Evolutionary conservation across 2,329 filamentous ascomycete species (phyloP).

Genomic region (Sporothrix euskadiensis): DNA sequence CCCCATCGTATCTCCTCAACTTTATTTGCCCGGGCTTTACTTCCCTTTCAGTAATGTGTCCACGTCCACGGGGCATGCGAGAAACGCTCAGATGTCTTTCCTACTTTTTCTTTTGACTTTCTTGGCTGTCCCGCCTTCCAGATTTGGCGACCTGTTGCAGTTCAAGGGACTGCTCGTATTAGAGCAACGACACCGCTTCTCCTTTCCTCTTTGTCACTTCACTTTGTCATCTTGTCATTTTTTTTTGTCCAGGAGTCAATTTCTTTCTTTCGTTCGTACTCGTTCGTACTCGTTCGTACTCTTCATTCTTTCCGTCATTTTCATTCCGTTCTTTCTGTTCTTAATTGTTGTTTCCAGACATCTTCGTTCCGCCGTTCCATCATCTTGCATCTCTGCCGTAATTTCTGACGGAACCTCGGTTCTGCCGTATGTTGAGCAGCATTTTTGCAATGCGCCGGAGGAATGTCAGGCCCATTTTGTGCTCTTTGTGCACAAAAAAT

Average conservation of each 20-base stretch:
- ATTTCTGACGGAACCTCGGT: not conserved
- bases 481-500: not conserved
- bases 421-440: not conserved
- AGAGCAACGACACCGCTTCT: not conserved
- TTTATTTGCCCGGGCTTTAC: not conserved
- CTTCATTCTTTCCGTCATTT: not conserved
- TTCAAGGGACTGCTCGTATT: constrained; percentile 7
- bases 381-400: not conserved
- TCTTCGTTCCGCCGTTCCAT: not conserved
- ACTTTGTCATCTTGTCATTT: not conserved
- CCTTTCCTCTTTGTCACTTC: not conserved
- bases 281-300: not conserved
- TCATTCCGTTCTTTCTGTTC: not conserved
- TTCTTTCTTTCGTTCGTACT: not conserved
- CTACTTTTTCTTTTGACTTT: not conserved
- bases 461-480: not conserved
- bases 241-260: not conserved
- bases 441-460: not conserved
- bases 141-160: constrained; percentile 8
- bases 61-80: not conserved
- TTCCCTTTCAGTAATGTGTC: not conserved
- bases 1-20: not conserved
- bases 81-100: not conserved
- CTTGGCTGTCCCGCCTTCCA: not conserved
- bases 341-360: not conserved